Conservation (phyloP, 148 eudicot genomes). For the Oxyria digyna region DNA sequence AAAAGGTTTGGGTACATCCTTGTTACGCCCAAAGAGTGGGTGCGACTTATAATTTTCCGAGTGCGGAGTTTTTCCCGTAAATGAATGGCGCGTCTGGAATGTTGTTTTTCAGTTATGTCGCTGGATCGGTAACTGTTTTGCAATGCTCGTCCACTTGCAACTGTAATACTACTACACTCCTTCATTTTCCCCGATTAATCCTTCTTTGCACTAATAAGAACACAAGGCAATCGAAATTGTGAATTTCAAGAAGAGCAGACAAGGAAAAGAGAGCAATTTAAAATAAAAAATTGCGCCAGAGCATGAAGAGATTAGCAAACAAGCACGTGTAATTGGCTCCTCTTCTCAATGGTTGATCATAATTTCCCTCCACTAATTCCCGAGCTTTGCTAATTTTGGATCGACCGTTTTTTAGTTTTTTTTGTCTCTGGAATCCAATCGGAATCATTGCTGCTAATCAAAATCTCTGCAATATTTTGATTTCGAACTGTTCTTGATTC, state of each 20-base stretch:
- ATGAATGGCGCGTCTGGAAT: too few relatives aligned
- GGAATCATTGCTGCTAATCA: not conserved
- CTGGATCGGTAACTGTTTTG: not conserved
- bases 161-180: not conserved
- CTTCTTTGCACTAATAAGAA: not conserved
- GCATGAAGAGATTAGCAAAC: not conserved
- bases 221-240: not conserved
- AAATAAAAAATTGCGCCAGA: not conserved
- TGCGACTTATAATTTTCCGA: too few relatives aligned
- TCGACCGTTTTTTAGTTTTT: not conserved
- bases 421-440: not conserved
- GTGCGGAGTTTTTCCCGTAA: too few relatives aligned
- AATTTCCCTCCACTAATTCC: slow-evolving; percentile 2
- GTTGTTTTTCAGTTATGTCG: too few relatives aligned
- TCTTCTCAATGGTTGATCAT: not conserved
- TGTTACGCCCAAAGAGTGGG: too few relatives aligned
- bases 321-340: not conserved
- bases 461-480: not conserved
- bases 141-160: slow-evolving; percentile 2
- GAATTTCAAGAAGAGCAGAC: not conserved
- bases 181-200: not conserved
- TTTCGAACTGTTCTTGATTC: not conserved
- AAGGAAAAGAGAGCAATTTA: not conserved
- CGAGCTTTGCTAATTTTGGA: slow-evolving; percentile 5
- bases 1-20: too few relatives aligned